These are phyloP conservation scores for Alternaria dauci DNA, from an alignment of 2,329 filamentous ascomycete species.

Conservation along the genomic window DNA sequence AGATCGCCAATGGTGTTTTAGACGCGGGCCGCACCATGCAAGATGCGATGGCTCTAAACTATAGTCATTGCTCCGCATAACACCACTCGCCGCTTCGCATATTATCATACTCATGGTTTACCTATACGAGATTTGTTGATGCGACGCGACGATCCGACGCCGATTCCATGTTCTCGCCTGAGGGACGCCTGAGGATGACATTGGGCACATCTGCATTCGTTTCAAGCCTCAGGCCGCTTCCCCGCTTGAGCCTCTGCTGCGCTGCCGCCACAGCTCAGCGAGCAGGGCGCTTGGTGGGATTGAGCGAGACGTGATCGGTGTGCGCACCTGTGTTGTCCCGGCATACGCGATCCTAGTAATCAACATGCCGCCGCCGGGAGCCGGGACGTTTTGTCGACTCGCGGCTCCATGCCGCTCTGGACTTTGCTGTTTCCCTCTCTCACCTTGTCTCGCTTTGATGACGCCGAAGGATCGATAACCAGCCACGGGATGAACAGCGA, in stretches of 20 bases:
- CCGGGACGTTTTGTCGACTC: constrained; percentile 2
- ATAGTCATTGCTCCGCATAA: background rate
- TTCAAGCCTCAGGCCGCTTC: constrained; percentile 23
- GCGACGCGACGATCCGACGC: constrained; percentile 7
- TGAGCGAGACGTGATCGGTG: constrained; percentile 24
- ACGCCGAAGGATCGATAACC: background rate
- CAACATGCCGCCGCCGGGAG: background rate
- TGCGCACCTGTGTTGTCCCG: constrained; percentile 9
- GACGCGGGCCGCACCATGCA: background rate
- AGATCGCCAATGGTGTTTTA: background rate
- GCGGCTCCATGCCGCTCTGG: background rate
- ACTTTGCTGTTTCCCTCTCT: background rate
- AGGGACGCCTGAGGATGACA: constrained; percentile 14
- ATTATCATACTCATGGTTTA: background rate
- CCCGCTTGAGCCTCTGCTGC: constrained; percentile 30
- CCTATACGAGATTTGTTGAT: background rate
- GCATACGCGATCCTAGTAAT: background rate
- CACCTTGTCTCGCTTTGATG: background rate
- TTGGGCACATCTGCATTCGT: constrained; percentile 18
- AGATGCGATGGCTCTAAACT: background rate
- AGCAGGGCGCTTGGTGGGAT: background rate
- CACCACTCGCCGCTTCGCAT: background rate
- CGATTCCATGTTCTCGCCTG: constrained; percentile 23
- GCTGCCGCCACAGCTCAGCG: background rate
- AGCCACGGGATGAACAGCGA: background rate